Conservation (phyloP, 148 eudicot species). For the Euryodendron excelsum region DNA sequence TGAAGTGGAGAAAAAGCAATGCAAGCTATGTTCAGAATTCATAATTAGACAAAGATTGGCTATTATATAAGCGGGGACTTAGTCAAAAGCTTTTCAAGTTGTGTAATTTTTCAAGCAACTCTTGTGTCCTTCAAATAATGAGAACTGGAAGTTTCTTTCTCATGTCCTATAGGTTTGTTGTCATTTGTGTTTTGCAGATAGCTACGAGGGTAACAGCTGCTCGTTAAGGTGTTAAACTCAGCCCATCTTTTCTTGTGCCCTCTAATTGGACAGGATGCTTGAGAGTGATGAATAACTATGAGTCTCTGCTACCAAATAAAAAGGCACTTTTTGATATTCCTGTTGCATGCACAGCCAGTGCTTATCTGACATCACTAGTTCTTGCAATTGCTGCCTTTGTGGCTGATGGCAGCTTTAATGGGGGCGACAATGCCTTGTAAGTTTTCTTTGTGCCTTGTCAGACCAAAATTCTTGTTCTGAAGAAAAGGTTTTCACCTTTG, state of each 20-base stretch:
- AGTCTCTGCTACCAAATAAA: slow-evolving; percentile 86
- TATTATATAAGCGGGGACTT: neutral
- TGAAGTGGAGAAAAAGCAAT: too few relatives aligned
- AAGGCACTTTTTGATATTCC: slow-evolving; percentile 96
- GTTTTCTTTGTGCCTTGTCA: slow-evolving; percentile 22
- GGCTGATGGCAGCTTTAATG: slow-evolving; percentile 93
- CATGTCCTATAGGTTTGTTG: neutral
- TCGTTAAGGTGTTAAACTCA: slow-evolving; percentile 77
- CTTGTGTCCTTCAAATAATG: neutral
- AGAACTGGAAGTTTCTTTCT: neutral
- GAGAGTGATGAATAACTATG: slow-evolving; percentile 95
- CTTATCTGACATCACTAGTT: slow-evolving; percentile 76
- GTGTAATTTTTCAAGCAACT: neutral
- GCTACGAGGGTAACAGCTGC: slow-evolving; percentile 83
- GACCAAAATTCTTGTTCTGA: neutral
- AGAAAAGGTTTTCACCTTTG: neutral
- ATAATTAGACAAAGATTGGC: neutral
- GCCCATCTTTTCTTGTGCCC: slow-evolving; percentile 94
- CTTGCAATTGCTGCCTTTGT: slow-evolving; percentile 84
- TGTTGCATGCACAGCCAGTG: slow-evolving; percentile 96
- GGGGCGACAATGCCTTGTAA: slow-evolving; percentile 98
- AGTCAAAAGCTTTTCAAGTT: neutral
- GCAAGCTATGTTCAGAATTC: too few relatives aligned
- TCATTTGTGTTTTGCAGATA: slow-evolving; percentile 44
- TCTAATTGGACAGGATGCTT: slow-evolving; percentile 98